Evolutionary conservation across 495 filamentous ascomycete species (phyloP).

Genomic region (Jackrogersella multiformis): DNA sequence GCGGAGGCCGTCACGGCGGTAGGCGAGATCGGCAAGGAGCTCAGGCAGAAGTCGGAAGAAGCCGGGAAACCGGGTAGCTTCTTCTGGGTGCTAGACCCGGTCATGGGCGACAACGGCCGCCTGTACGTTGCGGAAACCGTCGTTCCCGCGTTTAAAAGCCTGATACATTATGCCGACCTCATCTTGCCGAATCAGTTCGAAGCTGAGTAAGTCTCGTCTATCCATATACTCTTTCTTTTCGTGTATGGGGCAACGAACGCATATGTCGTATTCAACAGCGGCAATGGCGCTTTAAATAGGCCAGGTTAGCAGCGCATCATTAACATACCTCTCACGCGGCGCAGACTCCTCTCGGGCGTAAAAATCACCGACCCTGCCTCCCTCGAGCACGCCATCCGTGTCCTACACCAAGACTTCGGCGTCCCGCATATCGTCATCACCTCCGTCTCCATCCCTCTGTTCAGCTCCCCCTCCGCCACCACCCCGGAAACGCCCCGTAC

Average conservation of each 20-base stretch:
- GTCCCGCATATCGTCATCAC: slow-evolving; percentile 95
- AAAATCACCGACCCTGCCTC: slow-evolving; percentile 80
- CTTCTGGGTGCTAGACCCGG: slow-evolving; percentile 98
- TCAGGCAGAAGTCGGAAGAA: slow-evolving; percentile 69
- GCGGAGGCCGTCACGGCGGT: slow-evolving; percentile 84
- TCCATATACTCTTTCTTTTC: neutral
- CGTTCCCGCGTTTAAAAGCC: slow-evolving; percentile 85
- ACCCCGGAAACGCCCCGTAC: slow-evolving; percentile 48
- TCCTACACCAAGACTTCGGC: slow-evolving; percentile 77
- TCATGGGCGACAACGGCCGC: slow-evolving; percentile 95
- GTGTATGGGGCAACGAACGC: neutral
- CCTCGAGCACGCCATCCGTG: slow-evolving; percentile 75
- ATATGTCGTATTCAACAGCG: neutral
- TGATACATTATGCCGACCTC: slow-evolving; percentile 83
- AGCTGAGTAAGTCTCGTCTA: slow-evolving; percentile 73
- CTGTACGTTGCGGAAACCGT: slow-evolving; percentile 91
- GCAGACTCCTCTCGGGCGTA: slow-evolving; percentile 78
- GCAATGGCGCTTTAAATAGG: neutral
- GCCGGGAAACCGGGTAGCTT: slow-evolving; percentile 72
- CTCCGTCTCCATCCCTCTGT: slow-evolving; percentile 68
- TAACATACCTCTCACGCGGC: slow-evolving; percentile 8
- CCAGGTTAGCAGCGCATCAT: neutral
- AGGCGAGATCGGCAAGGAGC: slow-evolving; percentile 80
- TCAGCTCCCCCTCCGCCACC: slow-evolving; percentile 41
- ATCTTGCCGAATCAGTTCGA: slow-evolving; percentile 98